Evolutionary conservation across 257 asterid genomes (phyloP).

Genomic region (Solanum sitiens): DNA sequence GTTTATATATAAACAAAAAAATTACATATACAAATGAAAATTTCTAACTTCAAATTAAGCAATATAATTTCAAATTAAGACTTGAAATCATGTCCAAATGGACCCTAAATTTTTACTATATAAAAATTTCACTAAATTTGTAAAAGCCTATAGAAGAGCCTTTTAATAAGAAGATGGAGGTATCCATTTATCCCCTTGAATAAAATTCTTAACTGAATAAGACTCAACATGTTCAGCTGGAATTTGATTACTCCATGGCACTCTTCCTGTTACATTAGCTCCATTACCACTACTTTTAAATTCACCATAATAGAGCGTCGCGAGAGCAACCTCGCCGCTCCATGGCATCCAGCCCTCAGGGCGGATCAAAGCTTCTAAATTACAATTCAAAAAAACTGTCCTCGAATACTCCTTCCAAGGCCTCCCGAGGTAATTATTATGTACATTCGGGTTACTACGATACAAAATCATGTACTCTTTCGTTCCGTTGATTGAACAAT

Average conservation of each 20-base stretch:
- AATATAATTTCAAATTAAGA: background rate
- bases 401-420: conserved; percentile 54
- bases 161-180: background rate
- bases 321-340: conserved; percentile 7
- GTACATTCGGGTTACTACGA: conserved; percentile 19
- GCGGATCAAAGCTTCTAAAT: conserved; percentile 1
- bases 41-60: background rate
- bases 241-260: conserved; percentile 15
- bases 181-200: conserved; percentile 42
- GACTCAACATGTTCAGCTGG: conserved; percentile 8
- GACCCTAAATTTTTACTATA: too few species aligned
- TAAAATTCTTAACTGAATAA: conserved; percentile 18
- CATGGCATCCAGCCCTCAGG: conserved; percentile 16
- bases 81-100: background rate
- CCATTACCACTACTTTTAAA: conserved; percentile 2
- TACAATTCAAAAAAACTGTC: conserved; percentile 24
- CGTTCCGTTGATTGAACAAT: conserved; percentile 36
- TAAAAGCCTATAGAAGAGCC: background rate
- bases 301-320: conserved; percentile 17
- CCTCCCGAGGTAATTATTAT: conserved; percentile 33
- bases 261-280: background rate
- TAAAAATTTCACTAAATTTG: too few species aligned
- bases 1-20: background rate
- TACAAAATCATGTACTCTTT: conserved; percentile 28
- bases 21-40: too few species aligned